A percentile compares a stretch with the other conserved stretches of the same genome.
Evolutionary conservation across 1,284 basidiomycete species (phyloP).

Genomic region (Rugosomyces carneus): DNA sequence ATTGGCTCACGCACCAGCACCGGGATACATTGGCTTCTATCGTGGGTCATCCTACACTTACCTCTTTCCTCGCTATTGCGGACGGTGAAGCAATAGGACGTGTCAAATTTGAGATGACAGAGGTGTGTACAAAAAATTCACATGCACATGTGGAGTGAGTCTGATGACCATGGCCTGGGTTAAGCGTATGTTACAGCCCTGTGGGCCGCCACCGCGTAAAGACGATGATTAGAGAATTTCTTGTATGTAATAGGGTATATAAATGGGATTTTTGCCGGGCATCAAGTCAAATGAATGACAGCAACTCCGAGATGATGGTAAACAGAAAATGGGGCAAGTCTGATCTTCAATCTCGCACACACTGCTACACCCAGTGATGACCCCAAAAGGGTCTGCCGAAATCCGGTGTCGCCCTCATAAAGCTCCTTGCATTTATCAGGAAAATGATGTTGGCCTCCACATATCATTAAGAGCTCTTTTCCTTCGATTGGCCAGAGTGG

Average conservation of each 20-base stretch:
- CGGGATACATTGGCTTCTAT: conserved; percentile 91
- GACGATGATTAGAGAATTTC: conserved; percentile 61
- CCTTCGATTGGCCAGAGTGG: background rate
- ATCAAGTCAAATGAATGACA: conserved; percentile 2
- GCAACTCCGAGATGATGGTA: background rate
- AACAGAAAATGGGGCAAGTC: background rate
- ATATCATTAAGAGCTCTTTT: background rate
- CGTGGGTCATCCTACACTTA: conserved; percentile 83
- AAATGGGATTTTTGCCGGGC: conserved; percentile 7
- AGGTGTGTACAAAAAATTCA: conserved; percentile 51
- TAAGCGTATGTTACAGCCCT: conserved; percentile 97
- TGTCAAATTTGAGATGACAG: conserved; percentile 91
- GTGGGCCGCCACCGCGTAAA: conserved; percentile 90
- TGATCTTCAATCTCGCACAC: too few species aligned
- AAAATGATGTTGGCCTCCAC: conserved; percentile 4
- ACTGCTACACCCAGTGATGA: background rate
- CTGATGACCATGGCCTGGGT: conserved; percentile 2
- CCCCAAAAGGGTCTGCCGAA: conserved; percentile 14
- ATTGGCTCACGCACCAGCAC: conserved; percentile 97
- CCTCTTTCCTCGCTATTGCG: conserved; percentile 86
- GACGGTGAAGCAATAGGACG: conserved; percentile 90
- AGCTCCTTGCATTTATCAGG: background rate
- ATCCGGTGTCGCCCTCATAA: conserved; percentile 9
- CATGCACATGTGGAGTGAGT: conserved; percentile 6
- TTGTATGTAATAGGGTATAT: conserved; percentile 3